Percentiles rank a stretch among this genome's conserved stretches.
phyloP scores from a whole-genome alignment of 164 flowering plant species.

The Vitis cinerea region DNA sequence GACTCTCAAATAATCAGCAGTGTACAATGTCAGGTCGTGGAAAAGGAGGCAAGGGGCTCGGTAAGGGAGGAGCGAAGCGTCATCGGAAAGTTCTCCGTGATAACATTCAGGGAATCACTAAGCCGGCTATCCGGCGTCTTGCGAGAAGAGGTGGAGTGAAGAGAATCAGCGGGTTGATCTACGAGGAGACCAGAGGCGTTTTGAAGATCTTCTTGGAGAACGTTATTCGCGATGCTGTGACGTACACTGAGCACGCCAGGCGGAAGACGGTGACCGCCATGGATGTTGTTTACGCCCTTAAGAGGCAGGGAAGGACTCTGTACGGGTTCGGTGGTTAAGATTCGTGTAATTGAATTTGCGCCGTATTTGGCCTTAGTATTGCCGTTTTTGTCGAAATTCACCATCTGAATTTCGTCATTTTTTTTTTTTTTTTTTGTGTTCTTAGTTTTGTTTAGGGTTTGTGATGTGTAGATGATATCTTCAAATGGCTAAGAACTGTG shows the following conservation, averaged over 20 bases:
- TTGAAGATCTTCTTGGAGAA: slow-evolving; percentile 25
- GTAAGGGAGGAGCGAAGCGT: slow-evolving; percentile 27
- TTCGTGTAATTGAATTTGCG: neutral
- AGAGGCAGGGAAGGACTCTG: slow-evolving; percentile 27
- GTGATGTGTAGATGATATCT: too few species aligned
- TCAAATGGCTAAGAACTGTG: too few species aligned
- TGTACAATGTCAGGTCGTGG: slow-evolving; percentile 23
- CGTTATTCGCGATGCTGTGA: slow-evolving; percentile 25
- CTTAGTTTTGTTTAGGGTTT: too few species aligned
- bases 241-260: slow-evolving; percentile 27
- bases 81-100: slow-evolving; percentile 26
- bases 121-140: slow-evolving; percentile 25
- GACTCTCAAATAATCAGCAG: too few species aligned
- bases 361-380: neutral
- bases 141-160: slow-evolving; percentile 27
- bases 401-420: neutral
- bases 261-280: slow-evolving; percentile 29
- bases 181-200: slow-evolving; percentile 25
- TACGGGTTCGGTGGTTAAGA: slow-evolving; percentile 25
- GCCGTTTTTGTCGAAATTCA: too few species aligned
- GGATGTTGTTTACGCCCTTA: slow-evolving; percentile 25
- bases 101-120: slow-evolving; percentile 27
- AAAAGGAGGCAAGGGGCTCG: slow-evolving; percentile 26
- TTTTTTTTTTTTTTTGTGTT: neutral
- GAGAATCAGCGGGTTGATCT: slow-evolving; percentile 25